Percentiles rank a stretch among this genome's conserved stretches.
phyloP scores from a whole-genome alignment of 345 rosid genomes.

The Salix udensis region DNA sequence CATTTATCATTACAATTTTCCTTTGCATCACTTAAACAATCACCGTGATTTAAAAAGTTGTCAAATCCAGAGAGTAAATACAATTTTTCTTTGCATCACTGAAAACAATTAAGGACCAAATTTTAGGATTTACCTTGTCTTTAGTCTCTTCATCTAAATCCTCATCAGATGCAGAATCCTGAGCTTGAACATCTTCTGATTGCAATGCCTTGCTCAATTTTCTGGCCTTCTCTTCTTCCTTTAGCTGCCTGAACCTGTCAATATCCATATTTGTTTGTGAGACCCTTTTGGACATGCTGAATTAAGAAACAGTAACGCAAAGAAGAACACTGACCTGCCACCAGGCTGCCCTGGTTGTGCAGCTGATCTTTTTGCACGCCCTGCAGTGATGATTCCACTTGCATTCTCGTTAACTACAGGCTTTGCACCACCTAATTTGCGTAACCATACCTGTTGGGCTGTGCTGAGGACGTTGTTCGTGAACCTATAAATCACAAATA shows the following conservation, averaged over 20 bases:
- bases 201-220: slow-evolving; percentile 53
- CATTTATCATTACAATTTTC: background rate
- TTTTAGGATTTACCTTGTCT: slow-evolving; percentile 41
- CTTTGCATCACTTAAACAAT: no score
- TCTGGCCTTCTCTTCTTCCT: slow-evolving; percentile 63
- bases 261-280: slow-evolving; percentile 16
- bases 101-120: background rate
- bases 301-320: background rate
- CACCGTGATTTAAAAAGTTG: background rate
- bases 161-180: slow-evolving; percentile 51
- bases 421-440: slow-evolving; percentile 90
- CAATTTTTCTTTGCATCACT: slow-evolving; percentile 1
- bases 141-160: slow-evolving; percentile 49
- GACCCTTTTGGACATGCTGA: slow-evolving; percentile 8
- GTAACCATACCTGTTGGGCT: slow-evolving; percentile 94
- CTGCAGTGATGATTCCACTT: slow-evolving; percentile 83
- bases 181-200: slow-evolving; percentile 38
- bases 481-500: slow-evolving; percentile 53
- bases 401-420: slow-evolving; percentile 78
- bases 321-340: slow-evolving; percentile 50
- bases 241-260: slow-evolving; percentile 71
- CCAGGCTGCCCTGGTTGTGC: slow-evolving; percentile 65
- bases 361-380: slow-evolving; percentile 81
- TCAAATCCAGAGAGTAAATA: background rate
- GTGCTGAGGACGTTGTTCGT: slow-evolving; percentile 93